Percentiles rank a stretch among this genome's conserved stretches.
These are phyloP conservation scores for Metschnikowia dekortorum DNA, from an alignment of 805 yeast genomes.

Conservation along the genomic window DNA sequence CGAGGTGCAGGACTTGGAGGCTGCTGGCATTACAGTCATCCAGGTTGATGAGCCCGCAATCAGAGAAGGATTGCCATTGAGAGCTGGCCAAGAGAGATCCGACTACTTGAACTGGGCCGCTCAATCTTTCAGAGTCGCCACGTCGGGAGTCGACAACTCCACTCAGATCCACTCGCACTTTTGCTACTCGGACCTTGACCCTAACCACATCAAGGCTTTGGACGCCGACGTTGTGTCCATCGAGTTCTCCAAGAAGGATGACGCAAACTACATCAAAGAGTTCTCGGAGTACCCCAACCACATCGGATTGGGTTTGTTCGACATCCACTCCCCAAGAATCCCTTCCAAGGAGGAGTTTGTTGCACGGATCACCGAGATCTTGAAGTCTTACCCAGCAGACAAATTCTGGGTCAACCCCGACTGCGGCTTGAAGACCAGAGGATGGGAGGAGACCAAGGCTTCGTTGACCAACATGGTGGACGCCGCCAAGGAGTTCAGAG, in stretches of 20 bases:
- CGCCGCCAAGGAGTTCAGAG: constrained; percentile 90
- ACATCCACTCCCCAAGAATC: constrained; percentile 99
- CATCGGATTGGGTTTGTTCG: constrained; percentile 98
- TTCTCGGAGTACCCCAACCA: constrained; percentile 99
- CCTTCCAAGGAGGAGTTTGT: constrained; percentile 97
- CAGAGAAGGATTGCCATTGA: constrained; percentile 99
- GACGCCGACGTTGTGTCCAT: constrained; percentile 99
- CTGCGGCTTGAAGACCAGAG: constrained; percentile 99
- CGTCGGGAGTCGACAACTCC: constrained; percentile 91
- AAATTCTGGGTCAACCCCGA: constrained; percentile 99
- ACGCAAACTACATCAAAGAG: constrained; percentile 96
- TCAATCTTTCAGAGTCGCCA: constrained; percentile 98
- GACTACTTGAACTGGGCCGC: constrained; percentile 99
- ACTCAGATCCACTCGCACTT: constrained; percentile 99
- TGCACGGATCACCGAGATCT: constrained; percentile 87
- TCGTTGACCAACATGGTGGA: constrained; percentile 98
- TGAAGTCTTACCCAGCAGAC: constrained; percentile 95
- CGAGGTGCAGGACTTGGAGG: constrained; percentile 96
- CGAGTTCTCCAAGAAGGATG: constrained; percentile 99
- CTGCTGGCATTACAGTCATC: constrained; percentile 95
- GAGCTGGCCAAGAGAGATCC: constrained; percentile 95
- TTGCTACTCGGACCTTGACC: constrained; percentile 99
- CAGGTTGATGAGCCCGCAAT: constrained; percentile 99
- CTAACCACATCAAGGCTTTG: constrained; percentile 98
- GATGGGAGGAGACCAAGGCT: constrained; percentile 95